These are phyloP conservation scores for Candida boidinii DNA, from an alignment of 805 yeast species.

Conservation along the genomic window DNA sequence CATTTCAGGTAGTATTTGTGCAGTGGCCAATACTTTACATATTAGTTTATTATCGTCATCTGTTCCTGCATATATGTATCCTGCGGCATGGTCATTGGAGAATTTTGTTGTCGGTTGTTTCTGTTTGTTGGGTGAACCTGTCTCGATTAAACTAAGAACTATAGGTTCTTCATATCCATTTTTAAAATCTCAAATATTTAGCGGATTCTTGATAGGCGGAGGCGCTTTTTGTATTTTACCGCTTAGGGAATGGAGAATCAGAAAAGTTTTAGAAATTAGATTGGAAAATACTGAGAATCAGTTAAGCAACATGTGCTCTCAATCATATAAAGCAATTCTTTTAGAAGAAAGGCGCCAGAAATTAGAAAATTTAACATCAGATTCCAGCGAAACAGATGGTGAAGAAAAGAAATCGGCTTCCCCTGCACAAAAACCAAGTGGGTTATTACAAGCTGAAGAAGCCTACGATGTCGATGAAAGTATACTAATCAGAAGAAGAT, in stretches of 20 bases:
- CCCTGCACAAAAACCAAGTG: too few relatives aligned
- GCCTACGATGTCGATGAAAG: too few relatives aligned
- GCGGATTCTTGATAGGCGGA: conserved; percentile 43
- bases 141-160: conserved; percentile 19
- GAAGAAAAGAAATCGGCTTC: too few relatives aligned
- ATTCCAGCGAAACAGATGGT: too few relatives aligned
- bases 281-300: conserved; percentile 7
- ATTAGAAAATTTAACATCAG: too few relatives aligned
- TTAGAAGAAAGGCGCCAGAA: too few relatives aligned
- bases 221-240: conserved; percentile 32
- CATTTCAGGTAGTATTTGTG: conserved; percentile 35
- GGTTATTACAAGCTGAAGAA: too few relatives aligned
- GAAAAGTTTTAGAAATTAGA: conserved; percentile 21
- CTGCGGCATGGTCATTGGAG: conserved; percentile 22
- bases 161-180: conserved; percentile 30
- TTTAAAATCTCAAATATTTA: conserved; percentile 50
- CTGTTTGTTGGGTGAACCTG: conserved; percentile 20
- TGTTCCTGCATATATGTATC: conserved; percentile 17
- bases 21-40: conserved; percentile 29
- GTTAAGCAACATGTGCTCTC: too few relatives aligned
- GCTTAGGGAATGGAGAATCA: conserved; percentile 44
- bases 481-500: too few relatives aligned
- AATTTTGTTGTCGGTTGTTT: conserved; percentile 21
- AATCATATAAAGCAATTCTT: neutral
- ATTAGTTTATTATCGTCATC: conserved; percentile 23